Base-by-base conservation (phyloP, 768 basidiomycete species). In the Rhizopogon vulgaris region DNA sequence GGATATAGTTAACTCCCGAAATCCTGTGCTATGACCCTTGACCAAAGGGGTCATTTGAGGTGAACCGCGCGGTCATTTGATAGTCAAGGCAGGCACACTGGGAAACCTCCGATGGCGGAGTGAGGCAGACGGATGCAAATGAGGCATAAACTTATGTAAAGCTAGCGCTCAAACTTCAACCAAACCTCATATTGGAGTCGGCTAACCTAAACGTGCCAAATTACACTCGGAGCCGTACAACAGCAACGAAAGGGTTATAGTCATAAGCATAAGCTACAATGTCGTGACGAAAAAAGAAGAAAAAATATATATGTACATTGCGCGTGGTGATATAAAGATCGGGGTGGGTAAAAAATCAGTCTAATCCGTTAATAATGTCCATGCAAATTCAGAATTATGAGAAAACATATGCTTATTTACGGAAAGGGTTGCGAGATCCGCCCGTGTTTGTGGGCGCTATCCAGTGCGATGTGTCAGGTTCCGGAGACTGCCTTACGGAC, bases 401-500 rank as follows among this genome's bases (percentile, higher is more conserved):
- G 43, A 37, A 5, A 58, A 52, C 48, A 49, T 32, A 8, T 32
- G 49, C 52, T 72, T 67, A 76, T 63, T 66, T 71, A 55, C 71
- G 69, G 70, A 83, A 83, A 6, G 81, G 81, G 59, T 83, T 83
- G 52, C 68, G 71, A 51, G 76, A 74, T 56, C 69, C 70, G 51
- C 76, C 78, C 51, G 78, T 77, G 58, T 63, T 59, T 49, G 58
- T 64, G 40, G 75, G 72, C 48, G 71, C 63, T 46, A 77, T 52
- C 76, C 72, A 73, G 61, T 73, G 69, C 51, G 72, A 63, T 34
- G 71, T 75, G 52, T 69, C 70, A 37, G 54, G 52, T 41, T 64
- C 63, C 10, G 67, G 58, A 25, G 63, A 60, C 53, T 67, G 69
- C 56, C 75, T 68, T 18, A 81, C 69, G 40, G 78, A 71, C 54